Percentiles rank a stretch among this genome's conserved stretches.
phyloP scores from a whole-genome alignment of 2,329 filamentous ascomycete genomes.

The Anthostomella pinea region DNA sequence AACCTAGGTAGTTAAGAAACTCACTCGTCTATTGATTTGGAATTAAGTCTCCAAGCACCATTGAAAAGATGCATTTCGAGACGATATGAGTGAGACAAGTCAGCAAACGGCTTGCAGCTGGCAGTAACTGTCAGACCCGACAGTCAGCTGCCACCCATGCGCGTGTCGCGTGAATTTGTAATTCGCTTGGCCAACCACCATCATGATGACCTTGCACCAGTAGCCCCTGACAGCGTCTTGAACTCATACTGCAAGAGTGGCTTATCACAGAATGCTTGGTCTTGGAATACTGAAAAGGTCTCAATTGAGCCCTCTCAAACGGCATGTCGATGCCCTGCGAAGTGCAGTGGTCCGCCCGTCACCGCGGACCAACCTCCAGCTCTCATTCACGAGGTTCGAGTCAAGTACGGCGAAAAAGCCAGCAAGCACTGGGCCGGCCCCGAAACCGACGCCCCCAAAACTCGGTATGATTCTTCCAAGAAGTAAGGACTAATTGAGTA shows the following conservation, averaged over 20 bases:
- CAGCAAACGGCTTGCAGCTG: too few species aligned
- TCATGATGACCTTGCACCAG: not conserved
- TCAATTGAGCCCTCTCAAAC: conserved; percentile 11
- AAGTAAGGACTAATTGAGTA: not conserved
- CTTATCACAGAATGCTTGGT: conserved; percentile 23
- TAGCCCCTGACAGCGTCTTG: too few species aligned
- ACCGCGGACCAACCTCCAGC: conserved; percentile 5
- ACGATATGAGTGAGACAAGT: too few species aligned
- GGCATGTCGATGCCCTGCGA: conserved; percentile 3
- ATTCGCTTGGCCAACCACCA: conserved; percentile 1
- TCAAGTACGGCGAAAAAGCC: conserved; percentile 18
- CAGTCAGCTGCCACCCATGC: not conserved
- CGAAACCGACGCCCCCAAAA: conserved; percentile 6
- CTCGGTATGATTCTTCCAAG: conserved; percentile 9
- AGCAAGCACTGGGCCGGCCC: conserved; percentile 3
- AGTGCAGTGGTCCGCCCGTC: conserved; percentile 4
- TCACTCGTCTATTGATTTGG: too few species aligned
- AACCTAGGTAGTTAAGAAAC: too few species aligned
- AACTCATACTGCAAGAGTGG: too few species aligned
- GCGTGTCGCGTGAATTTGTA: not conserved
- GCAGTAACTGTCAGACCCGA: too few species aligned
- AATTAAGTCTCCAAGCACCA: too few species aligned
- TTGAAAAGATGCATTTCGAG: too few species aligned
- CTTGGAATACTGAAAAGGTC: conserved; percentile 15
- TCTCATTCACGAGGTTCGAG: conserved; percentile 15